phyloP scores from a whole-genome alignment of 352 stramenopile species.

The Phytophthora capsici region DNA sequence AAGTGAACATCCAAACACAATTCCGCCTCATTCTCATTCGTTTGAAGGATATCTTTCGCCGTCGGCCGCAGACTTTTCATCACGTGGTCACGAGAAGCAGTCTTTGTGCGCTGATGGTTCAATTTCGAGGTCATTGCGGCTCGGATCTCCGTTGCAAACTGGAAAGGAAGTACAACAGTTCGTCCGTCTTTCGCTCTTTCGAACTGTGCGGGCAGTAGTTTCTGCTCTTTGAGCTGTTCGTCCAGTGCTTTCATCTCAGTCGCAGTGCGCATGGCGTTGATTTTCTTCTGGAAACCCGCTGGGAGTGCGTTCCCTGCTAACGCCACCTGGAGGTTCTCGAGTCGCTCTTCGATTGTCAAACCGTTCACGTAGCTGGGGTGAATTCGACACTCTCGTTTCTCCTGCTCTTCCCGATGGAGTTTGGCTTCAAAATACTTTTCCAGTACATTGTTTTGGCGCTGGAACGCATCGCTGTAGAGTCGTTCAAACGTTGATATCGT shows the following conservation, averaged over 20 bases:
- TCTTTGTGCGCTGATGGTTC: conserved; percentile 19
- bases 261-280: conserved; percentile 51
- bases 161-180: conserved; percentile 55
- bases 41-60: background rate
- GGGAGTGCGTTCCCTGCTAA: conserved; percentile 54
- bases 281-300: conserved; percentile 59
- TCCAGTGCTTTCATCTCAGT: conserved; percentile 41
- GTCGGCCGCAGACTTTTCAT: conserved; percentile 32
- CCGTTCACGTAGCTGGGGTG: conserved; percentile 59
- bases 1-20: conserved; percentile 52
- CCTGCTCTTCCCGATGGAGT: conserved; percentile 46
- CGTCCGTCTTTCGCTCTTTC: conserved; percentile 42
- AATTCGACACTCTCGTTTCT: conserved; percentile 48
- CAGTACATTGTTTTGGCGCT: conserved; percentile 54
- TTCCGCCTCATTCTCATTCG: conserved; percentile 12
- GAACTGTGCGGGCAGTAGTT: conserved; percentile 42
- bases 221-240: conserved; percentile 34
- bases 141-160: conserved; percentile 48
- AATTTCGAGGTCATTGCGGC: conserved; percentile 17
- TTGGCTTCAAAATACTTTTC: conserved; percentile 49
- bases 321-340: conserved; percentile 46
- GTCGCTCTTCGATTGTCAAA: conserved; percentile 53
- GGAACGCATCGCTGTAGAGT: conserved; percentile 59
- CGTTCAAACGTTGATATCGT: conserved; percentile 47
- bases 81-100: conserved; percentile 7